These are phyloP conservation scores for Tuber aestivum DNA, from an alignment of 495 filamentous ascomycete species.

Conservation along the genomic window DNA sequence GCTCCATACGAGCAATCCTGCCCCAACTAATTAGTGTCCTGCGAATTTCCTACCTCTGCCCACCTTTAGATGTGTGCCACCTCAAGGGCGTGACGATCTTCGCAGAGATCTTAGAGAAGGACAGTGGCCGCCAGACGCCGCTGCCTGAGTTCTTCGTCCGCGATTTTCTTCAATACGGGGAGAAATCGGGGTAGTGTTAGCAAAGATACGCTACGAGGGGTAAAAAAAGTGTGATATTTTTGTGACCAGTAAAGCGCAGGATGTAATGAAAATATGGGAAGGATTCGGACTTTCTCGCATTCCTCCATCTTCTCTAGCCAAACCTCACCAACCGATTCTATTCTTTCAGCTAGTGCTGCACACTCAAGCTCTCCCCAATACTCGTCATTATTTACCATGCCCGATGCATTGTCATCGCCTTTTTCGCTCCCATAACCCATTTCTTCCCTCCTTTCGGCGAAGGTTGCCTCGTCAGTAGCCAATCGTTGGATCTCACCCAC, in stretches of 20 bases:
- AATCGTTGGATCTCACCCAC: constrained; percentile 22
- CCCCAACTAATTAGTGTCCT: background rate
- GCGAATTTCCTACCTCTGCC: background rate
- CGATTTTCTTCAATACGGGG: constrained; percentile 29
- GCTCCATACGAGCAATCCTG: background rate
- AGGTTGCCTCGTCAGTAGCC: constrained; percentile 13
- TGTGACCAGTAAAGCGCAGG: constrained; percentile 1
- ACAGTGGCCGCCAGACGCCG: constrained; percentile 37
- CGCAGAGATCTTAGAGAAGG: constrained; percentile 19
- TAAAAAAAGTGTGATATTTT: background rate
- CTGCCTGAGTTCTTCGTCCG: constrained; percentile 28
- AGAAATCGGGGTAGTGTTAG: constrained; percentile 6
- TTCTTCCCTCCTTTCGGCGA: background rate
- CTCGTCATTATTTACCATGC: constrained; percentile 15
- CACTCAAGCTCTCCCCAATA: constrained; percentile 15
- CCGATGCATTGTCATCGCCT: background rate
- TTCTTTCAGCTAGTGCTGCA: constrained; percentile 12
- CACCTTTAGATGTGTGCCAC: background rate
- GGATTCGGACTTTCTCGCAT: constrained; percentile 35
- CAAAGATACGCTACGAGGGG: background rate
- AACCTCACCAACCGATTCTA: constrained; percentile 27
- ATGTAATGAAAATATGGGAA: background rate
- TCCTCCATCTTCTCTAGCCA: constrained; percentile 39
- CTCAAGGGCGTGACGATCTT: background rate
- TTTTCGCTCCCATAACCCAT: constrained; percentile 2